Conservation (phyloP, 2,329 filamentous ascomycete genomes). For the Aspergillus fumigatiaffinis region DNA sequence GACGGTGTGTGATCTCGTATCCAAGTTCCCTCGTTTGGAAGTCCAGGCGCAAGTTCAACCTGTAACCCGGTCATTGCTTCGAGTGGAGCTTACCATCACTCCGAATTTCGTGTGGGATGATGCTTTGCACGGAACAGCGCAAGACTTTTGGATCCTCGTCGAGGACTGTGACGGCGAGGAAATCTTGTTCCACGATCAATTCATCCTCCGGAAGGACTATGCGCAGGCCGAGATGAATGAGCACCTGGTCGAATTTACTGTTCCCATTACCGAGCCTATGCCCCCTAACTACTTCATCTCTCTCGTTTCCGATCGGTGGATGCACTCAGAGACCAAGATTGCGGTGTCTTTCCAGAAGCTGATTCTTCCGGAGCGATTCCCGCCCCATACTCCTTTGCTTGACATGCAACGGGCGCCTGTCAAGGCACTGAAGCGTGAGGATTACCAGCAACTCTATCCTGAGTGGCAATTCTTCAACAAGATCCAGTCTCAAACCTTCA, state of each 20-base stretch:
- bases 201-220: constrained; percentile 86
- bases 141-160: constrained; percentile 95
- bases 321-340: constrained; percentile 93
- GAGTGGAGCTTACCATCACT: constrained; percentile 83
- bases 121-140: constrained; percentile 75
- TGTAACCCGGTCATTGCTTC: constrained; percentile 87
- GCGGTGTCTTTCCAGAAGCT: constrained; percentile 94
- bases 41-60: constrained; percentile 92
- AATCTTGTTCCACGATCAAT: constrained; percentile 90
- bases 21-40: constrained; percentile 90
- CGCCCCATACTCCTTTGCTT: constrained; percentile 84
- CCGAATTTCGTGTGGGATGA: constrained; percentile 98
- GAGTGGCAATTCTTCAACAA: constrained; percentile 90
- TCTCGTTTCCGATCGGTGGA: constrained; percentile 92
- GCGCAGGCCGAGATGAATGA: constrained; percentile 82
- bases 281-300: constrained; percentile 98
- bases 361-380: constrained; percentile 91
- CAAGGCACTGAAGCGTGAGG: constrained; percentile 78
- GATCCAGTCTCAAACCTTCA: constrained; percentile 95
- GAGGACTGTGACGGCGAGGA: constrained; percentile 98
- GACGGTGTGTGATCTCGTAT: constrained; percentile 77
- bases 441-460: constrained; percentile 77
- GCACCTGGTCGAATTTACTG: constrained; percentile 92
- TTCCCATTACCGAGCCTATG: constrained; percentile 95
- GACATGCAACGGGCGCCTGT: constrained; percentile 90